phyloP scores from a whole-genome alignment of 192 early-diverging fungal species.

The Neocallimastix lanati region DNA sequence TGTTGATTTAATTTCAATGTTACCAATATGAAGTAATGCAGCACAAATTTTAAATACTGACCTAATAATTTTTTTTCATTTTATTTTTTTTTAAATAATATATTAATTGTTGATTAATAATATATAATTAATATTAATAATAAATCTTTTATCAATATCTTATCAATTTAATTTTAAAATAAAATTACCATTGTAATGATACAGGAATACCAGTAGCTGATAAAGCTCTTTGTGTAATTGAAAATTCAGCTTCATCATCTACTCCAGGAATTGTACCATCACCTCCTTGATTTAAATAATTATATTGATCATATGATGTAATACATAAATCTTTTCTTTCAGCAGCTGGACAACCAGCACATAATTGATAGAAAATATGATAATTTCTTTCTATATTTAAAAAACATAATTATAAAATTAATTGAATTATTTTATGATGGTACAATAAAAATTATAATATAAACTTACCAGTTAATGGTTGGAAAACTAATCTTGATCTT shows the following conservation, averaged over 20 bases:
- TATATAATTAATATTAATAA: no score
- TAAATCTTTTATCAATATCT: no score
- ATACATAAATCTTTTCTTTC: slow-evolving; percentile 68
- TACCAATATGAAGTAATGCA: slow-evolving; percentile 84
- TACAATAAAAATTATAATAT: no score
- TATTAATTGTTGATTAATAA: no score
- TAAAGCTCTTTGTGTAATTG: slow-evolving; percentile 66
- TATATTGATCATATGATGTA: slow-evolving; percentile 51
- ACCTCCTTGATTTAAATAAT: slow-evolving; percentile 79
- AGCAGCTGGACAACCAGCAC: slow-evolving; percentile 67
- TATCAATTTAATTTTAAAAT: no score
- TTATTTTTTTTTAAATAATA: no score
- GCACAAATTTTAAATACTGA: slow-evolving; percentile 78
- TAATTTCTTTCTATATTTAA: slow-evolving; percentile 51
- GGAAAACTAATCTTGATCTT: slow-evolving; percentile 84
- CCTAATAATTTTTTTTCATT: no score
- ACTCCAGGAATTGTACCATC: slow-evolving; percentile 58
- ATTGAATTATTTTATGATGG: no score
- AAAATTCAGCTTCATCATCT: slow-evolving; percentile 85
- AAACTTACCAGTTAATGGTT: slow-evolving; percentile 41
- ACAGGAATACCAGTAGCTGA: slow-evolving; percentile 72
- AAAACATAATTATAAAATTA: neutral
- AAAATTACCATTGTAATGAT: slow-evolving; percentile 45
- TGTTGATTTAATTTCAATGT: slow-evolving; percentile 48
- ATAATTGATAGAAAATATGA: slow-evolving; percentile 99